Conservation (phyloP, 2,329 filamentous ascomycete genomes). For the Neofusicoccum umdonicola region DNA sequence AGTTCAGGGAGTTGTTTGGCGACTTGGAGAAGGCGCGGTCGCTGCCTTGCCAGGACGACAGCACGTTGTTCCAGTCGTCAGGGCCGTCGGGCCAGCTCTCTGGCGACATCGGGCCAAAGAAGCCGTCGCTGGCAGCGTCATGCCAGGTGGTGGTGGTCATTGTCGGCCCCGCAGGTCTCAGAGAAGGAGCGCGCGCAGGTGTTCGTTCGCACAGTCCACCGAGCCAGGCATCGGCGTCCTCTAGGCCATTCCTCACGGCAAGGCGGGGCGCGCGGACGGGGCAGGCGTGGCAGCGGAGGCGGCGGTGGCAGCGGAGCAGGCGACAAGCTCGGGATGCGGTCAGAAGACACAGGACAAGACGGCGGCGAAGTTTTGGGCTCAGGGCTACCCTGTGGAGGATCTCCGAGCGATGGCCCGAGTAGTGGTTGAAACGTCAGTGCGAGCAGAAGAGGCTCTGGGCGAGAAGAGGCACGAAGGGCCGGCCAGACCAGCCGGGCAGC, state of each 20-base stretch:
- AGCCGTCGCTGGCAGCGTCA: constrained; percentile 7
- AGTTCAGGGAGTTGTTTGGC: constrained; percentile 13
- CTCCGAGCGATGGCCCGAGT: constrained; percentile 16
- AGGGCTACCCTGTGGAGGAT: constrained; percentile 17
- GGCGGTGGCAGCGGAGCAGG: no score
- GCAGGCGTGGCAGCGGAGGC: background rate
- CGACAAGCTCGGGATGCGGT: background rate
- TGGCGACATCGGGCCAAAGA: constrained; percentile 16
- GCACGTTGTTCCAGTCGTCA: constrained; percentile 6
- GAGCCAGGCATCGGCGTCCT: background rate
- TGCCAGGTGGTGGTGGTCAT: constrained; percentile 13
- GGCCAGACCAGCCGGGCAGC: no score
- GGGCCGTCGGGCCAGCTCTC: constrained; percentile 7
- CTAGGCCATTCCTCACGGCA: background rate
- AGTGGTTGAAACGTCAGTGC: constrained; percentile 15
- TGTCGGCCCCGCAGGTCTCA: background rate
- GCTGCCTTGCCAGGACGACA: constrained; percentile 12
- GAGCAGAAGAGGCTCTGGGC: constrained; percentile 3
- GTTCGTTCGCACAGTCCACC: no score
- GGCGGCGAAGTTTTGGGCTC: background rate
- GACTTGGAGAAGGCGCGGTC: constrained; percentile 17
- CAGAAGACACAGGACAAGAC: background rate
- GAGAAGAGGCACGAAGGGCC: background rate
- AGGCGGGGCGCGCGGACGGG: background rate
- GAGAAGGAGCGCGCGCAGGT: background rate